These are phyloP conservation scores for Nakazawaea wickerhamii DNA, from an alignment of 805 yeast species.

Conservation along the genomic window DNA sequence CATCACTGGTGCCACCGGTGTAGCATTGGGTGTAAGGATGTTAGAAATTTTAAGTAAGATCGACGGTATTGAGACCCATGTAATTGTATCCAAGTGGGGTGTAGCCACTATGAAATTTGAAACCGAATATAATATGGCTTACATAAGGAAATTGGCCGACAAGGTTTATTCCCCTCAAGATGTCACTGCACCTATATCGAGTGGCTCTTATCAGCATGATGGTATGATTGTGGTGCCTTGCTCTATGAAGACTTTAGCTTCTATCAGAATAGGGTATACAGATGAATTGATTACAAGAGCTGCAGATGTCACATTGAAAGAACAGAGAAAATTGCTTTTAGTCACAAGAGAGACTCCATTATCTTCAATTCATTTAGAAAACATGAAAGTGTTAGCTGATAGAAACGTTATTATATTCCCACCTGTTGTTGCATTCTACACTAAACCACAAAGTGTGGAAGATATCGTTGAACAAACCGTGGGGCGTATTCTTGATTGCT, in stretches of 20 bases:
- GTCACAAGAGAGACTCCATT: constrained; percentile 26
- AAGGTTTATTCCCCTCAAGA: constrained; percentile 19
- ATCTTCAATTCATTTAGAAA: constrained; percentile 24
- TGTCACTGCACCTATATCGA: constrained; percentile 24
- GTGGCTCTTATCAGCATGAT: constrained; percentile 25
- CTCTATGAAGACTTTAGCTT: constrained; percentile 25
- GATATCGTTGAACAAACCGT: constrained; percentile 23
- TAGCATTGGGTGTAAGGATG: constrained; percentile 21
- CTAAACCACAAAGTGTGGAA: constrained; percentile 21
- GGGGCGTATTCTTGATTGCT: constrained; percentile 23
- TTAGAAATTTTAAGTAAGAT: constrained; percentile 17
- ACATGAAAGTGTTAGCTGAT: constrained; percentile 20
- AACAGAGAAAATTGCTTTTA: constrained; percentile 20
- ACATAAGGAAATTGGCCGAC: constrained; percentile 18
- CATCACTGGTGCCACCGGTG: constrained; percentile 26
- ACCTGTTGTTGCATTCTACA: constrained; percentile 26
- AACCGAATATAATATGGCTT: constrained; percentile 20
- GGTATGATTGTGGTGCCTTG: constrained; percentile 28
- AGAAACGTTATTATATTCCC: constrained; percentile 23
- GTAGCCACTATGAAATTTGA: constrained; percentile 25
- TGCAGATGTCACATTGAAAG: constrained; percentile 26
- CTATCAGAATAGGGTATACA: constrained; percentile 24
- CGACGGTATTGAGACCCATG: constrained; percentile 21
- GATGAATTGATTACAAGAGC: constrained; percentile 25
- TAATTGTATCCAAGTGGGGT: constrained; percentile 26